Base-by-base conservation (phyloP, 768 basidiomycete species). In the Podaxis sp. region DNA sequence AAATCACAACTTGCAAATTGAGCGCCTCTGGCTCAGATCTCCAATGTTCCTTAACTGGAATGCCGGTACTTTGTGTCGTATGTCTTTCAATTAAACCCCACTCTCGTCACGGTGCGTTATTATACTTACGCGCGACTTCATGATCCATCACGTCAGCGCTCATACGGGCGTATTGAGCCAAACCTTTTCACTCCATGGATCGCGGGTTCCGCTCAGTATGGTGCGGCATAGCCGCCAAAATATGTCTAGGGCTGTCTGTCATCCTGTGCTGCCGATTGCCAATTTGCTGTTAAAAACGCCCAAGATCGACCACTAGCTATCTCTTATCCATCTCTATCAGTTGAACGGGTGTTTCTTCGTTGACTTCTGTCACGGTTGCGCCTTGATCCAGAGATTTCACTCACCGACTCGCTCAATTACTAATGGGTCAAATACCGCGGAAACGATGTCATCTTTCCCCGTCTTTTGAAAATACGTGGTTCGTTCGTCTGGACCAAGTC, bases 61-160 rank as follows among this genome's bases (percentile, higher is more conserved):
- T 61, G 53, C 53, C 53, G 17, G 38, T 19, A 28, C 24, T 12
- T n/a, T 19, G 13, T 55, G 19, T 49, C 12, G 9, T 48, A 38
- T 54, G 24, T 30, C 30, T 39, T 30, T 30, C 24, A 48, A 55
- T 19, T 39, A 54, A 46, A 46, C 40, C 26, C 42, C 11, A 6
- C 30, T 38, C 39, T 54, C 28, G 30, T 44, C 8, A 44, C 33
- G n/a, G 52, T 11, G 3, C n/a, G 17, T 38, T 36, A 51, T 46
- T 54, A 19, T 2, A 24, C 51, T 30, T 26, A 40, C 26, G 3
- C 63, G 49, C 57, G 64, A 65, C 61, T 64, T 39, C 64, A 67
- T 69, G 57, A 63, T 61, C 52, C 65, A 61, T 71, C 69, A 69
- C 67, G 66, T 71, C 70, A 68, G 28, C 17, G 54, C 28, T 19